Evolutionary conservation across 805 yeast species (phyloP).

Genomic region (Zygoascus bituminiphila): DNA sequence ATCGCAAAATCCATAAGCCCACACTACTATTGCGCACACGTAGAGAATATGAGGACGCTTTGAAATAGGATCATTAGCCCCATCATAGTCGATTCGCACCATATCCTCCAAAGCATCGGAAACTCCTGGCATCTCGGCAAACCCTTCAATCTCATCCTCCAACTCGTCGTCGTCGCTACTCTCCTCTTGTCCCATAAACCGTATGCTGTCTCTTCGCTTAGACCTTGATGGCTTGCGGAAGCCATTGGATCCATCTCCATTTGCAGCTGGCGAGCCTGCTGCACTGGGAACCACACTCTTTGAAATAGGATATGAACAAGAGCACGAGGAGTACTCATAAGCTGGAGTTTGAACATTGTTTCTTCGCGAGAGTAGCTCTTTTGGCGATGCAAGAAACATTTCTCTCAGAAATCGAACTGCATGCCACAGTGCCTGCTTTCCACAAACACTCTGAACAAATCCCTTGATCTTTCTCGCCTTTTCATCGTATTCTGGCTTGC

Average conservation of each 20-base stretch:
- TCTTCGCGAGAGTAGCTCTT: slow-evolving; percentile 23
- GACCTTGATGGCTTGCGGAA: neutral
- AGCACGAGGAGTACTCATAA: slow-evolving; percentile 11
- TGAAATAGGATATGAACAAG: slow-evolving; percentile 14
- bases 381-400: slow-evolving; percentile 47
- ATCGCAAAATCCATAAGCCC: slow-evolving; percentile 26
- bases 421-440: slow-evolving; percentile 48
- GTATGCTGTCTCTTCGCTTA: slow-evolving; percentile 4
- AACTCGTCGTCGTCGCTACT: slow-evolving; percentile 15
- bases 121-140: neutral
- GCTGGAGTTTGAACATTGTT: slow-evolving; percentile 5
- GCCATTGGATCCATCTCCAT: slow-evolving; percentile 4
- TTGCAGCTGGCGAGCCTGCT: slow-evolving; percentile 18
- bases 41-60: slow-evolving; percentile 26
- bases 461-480: slow-evolving; percentile 43
- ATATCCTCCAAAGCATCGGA: slow-evolving; percentile 10
- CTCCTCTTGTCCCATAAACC: slow-evolving; percentile 7
- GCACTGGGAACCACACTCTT: slow-evolving; percentile 13
- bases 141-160: neutral
- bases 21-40: slow-evolving; percentile 24
- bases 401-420: slow-evolving; percentile 56
- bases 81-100: slow-evolving; percentile 15
- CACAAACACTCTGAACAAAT: slow-evolving; percentile 43
- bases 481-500: slow-evolving; percentile 40
- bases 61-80: slow-evolving; percentile 21